A percentile compares a stretch with the other conserved stretches of the same genome.
Conservation (phyloP, 208 protist species). For the Wallacemonas collosoma region DNA sequence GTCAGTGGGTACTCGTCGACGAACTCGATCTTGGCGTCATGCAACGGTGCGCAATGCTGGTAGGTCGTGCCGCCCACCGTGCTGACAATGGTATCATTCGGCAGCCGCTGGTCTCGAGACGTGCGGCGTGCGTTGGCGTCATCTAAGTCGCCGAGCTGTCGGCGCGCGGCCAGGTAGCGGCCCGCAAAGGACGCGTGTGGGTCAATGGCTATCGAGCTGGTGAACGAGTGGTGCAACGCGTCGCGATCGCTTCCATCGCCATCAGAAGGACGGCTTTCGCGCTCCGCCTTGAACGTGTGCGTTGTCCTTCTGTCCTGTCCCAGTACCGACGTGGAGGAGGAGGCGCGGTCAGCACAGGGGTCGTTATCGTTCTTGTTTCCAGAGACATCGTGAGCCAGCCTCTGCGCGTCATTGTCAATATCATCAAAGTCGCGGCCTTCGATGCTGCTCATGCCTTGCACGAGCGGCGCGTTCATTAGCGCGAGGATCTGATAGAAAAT, state of each 20-base stretch:
- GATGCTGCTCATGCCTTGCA: slow-evolving; percentile 22
- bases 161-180: slow-evolving; percentile 26
- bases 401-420: slow-evolving; percentile 16
- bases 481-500: slow-evolving; percentile 38
- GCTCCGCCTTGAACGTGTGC: no score
- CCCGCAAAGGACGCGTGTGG: slow-evolving; percentile 32
- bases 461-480: slow-evolving; percentile 20
- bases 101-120: background rate
- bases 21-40: slow-evolving; percentile 1
- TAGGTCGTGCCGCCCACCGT: background rate
- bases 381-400: background rate
- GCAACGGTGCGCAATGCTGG: slow-evolving; percentile 10
- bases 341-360: no score
- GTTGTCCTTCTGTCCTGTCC: no score
- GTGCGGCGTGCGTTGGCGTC: background rate
- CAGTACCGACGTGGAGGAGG: no score
- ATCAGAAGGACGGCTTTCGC: no score
- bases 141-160: background rate
- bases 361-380: background rate
- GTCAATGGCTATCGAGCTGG: slow-evolving; percentile 9
- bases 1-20: slow-evolving; percentile 13
- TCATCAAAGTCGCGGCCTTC: slow-evolving; percentile 26
- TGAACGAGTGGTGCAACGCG: slow-evolving; percentile 9
- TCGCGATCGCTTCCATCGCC: background rate
- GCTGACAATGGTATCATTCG: slow-evolving; percentile 14